These are phyloP conservation scores for Claviceps citrina DNA, from an alignment of 2,329 filamentous ascomycete genomes.

Conservation along the genomic window DNA sequence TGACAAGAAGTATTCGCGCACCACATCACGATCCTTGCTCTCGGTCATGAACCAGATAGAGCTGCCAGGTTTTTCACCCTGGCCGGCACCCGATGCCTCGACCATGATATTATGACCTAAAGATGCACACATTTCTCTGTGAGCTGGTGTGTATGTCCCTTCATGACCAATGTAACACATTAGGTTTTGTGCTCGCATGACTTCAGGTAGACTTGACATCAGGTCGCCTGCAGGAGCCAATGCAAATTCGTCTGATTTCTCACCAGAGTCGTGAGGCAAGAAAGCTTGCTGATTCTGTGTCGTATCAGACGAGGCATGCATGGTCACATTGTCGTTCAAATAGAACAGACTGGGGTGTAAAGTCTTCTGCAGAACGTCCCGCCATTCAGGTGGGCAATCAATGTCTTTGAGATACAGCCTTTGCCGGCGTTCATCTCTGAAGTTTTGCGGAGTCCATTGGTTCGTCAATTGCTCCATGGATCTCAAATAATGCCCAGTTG, in stretches of 20 bases:
- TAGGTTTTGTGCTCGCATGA: slow-evolving; percentile 87
- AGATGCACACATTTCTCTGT: slow-evolving; percentile 94
- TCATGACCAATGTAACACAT: slow-evolving; percentile 99
- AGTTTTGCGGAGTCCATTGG: slow-evolving; percentile 63
- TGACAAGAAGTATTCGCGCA: slow-evolving; percentile 86
- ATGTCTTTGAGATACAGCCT: slow-evolving; percentile 94
- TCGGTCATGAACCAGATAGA: slow-evolving; percentile 99
- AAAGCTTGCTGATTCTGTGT: slow-evolving; percentile 8
- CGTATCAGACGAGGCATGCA: slow-evolving; percentile 7
- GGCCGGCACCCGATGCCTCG: slow-evolving; percentile 58
- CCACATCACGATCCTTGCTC: slow-evolving; percentile 75
- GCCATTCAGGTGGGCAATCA: slow-evolving; percentile 81
- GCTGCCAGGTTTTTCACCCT: slow-evolving; percentile 68
- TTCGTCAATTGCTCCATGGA: slow-evolving; percentile 73
- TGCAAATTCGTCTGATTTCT: slow-evolving; percentile 35
- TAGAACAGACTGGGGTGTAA: slow-evolving; percentile 80
- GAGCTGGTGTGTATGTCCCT: slow-evolving; percentile 87
- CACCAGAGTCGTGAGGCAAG: slow-evolving; percentile 21
- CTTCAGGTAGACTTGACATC: slow-evolving; percentile 77
- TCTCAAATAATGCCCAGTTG: slow-evolving; percentile 76
- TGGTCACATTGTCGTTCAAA: slow-evolving; percentile 61
- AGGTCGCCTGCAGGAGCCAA: slow-evolving; percentile 70
- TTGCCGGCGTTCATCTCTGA: slow-evolving; percentile 64
- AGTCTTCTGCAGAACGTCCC: slow-evolving; percentile 57
- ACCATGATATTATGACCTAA: slow-evolving; percentile 98